Evolutionary conservation across 2,329 filamentous ascomycete genomes (phyloP), one percentile per base, ranked within the genome.

Genomic region (Zymoseptoria crescenta): DNA sequence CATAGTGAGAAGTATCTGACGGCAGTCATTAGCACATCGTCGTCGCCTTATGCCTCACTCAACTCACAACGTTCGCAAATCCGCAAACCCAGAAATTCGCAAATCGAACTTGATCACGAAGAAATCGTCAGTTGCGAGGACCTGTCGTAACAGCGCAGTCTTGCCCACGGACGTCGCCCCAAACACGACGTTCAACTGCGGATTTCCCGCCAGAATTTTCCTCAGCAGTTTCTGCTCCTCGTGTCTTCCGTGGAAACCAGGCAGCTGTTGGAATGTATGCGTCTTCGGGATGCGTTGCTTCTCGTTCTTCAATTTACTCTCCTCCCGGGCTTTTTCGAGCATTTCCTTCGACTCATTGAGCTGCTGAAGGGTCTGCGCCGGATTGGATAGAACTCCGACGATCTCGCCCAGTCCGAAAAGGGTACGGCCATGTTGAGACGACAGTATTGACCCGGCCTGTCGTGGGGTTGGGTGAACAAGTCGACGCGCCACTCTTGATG

Each of bases 71-170:
- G 56, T 62, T 21, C 58, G 56, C 28, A 64, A 20, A 55, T 64
- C 58, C n/a, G 62, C 62, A 41, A 64, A 64, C 0, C 62, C 62
- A 24, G 58, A 60, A 3, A 64, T 64, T 5, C 62, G 58, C 2
- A 64, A 55, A 51, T 64, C 62, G 24, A 64, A 64, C 30, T 64
- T 64, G 28, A 64, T 58, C 3, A 64, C 62, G 28, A 57, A 64
- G 55, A 62, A 64, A 27, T 64, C 62, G 8, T 64, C 62, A 2
- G 62, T 62, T 7, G 62, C 62, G 1, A 64, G 56, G 2, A 64
- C 60, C 54, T 64, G 60, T 19, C 62, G 27, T 54, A 64, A 55
- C 29, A 64, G 50, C 9, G 62, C 62, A 13, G 62, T 64, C 52
- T 64, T 64, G 52, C 62, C 62, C 21, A 64, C 62, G 35, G 58